Evolutionary conservation across 1,139 yeast species (phyloP), one percentile per base, ranked within the genome.

Genomic region (Kodamaea anthophila): DNA sequence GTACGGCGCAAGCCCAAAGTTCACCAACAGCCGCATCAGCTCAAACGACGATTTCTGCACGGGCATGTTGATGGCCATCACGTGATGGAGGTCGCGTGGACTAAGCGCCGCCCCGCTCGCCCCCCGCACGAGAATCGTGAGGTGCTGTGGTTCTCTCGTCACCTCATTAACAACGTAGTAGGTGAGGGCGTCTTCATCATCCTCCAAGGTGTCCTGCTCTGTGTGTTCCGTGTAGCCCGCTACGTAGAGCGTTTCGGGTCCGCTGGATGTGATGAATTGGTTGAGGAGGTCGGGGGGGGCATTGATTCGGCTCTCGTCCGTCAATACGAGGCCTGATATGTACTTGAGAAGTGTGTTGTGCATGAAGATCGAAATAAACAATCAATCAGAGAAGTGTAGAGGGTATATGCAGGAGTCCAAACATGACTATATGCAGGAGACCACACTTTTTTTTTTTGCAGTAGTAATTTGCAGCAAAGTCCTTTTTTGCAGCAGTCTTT

Each of bases 21-120:
- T 73, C 16, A 86, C 53, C 25, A 86, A 55, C 0, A 74, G 58
- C 41, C 77, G 65, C n/a, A 86, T 47, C 18, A 69, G 66, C 33
- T 80, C 84, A 39, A 71, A 74, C 15, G 44, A 4, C 36, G 37
- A 43, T 28, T 40, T 36, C 21, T 31, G 16, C 1, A 34, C 29
- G 9, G 32, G 26, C 16, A 34, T 29, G 32, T 37, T 24, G 21
- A 24, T 18, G 15, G 12, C 10, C 15, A 16, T 24, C 26, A n/a
- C 11, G 5, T 9, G 7, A 21, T 24, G 27, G n/a, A 24, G 21
- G 15, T 24, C 20, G 15, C n/a, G n/a, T n/a, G n/a, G n/a, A n/a
- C n/a, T n/a, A n/a, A n/a, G n/a, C n/a, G n/a, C n/a, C n/a, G n/a
- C n/a, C n/a, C n/a, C n/a, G n/a, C n/a, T n/a, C n/a, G n/a, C n/a